phyloP scores from a whole-genome alignment of 106 monocot genomes.

The Dactylorhiza incarnata region DNA sequence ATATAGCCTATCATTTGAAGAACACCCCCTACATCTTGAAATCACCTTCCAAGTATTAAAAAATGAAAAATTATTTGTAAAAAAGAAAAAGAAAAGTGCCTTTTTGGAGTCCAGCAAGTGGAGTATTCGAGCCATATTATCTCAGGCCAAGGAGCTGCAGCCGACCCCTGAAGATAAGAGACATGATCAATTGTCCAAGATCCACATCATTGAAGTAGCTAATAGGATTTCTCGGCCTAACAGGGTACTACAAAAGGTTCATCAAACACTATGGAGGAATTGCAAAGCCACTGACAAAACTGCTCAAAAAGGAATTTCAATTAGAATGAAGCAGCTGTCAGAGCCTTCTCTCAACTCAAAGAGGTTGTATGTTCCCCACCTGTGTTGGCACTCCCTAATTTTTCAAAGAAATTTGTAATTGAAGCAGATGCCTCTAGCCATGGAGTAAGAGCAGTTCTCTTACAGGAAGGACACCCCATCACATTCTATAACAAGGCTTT shows the following conservation, averaged over 20 bases:
- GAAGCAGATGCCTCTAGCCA: background rate
- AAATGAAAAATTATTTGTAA: no score
- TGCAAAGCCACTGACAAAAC: background rate
- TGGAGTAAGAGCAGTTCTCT: conserved; percentile 1
- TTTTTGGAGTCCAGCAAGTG: background rate
- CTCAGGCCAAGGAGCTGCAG: background rate
- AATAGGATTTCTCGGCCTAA: background rate
- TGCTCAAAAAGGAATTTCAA: background rate
- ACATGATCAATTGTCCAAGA: background rate
- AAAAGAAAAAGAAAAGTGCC: no score
- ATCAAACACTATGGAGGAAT: background rate
- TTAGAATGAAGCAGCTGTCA: no score
- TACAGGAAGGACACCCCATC: background rate
- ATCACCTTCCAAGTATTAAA: no score
- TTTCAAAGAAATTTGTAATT: no score
- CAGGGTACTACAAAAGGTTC: background rate
- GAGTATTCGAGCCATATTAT: background rate
- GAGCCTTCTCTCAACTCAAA: no score
- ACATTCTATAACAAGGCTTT: no score
- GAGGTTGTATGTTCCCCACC: no score
- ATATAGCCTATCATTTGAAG: no score
- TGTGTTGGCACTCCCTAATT: no score
- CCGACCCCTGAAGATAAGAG: background rate
- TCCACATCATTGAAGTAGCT: background rate
- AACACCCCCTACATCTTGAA: background rate